Conservation (phyloP, 2,329 filamentous ascomycete species). For the Penicillium vulpinum region DNA sequence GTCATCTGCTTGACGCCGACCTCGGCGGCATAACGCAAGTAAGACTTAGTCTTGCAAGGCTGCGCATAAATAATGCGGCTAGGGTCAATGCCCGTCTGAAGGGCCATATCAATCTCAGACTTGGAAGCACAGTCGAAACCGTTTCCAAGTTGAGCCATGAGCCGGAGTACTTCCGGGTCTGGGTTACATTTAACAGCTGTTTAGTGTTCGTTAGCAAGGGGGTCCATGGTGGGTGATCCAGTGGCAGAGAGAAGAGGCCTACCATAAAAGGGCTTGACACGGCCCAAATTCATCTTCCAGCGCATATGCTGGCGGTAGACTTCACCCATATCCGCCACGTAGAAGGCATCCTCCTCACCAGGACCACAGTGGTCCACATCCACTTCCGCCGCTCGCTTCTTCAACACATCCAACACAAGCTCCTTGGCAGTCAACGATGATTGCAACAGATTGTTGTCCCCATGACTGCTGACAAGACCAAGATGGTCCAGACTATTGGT, state of each 20-base stretch:
- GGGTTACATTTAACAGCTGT: constrained; percentile 98
- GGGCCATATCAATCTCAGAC: constrained; percentile 89
- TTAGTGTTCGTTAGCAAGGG: constrained; percentile 8
- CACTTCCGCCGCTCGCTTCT: constrained; percentile 78
- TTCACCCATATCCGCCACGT: constrained; percentile 95
- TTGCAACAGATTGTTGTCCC: constrained; percentile 42
- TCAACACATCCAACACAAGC: constrained; percentile 82
- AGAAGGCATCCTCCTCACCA: constrained; percentile 96
- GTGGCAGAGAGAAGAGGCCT: constrained; percentile 37
- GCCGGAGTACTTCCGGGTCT: constrained; percentile 81
- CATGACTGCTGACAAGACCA: constrained; percentile 45
- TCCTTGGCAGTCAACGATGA: constrained; percentile 63
- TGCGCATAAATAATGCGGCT: constrained; percentile 97
- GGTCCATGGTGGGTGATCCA: background rate
- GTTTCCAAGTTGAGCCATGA: constrained; percentile 83
- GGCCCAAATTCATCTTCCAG: constrained; percentile 92
- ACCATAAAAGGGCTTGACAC: constrained; percentile 97
- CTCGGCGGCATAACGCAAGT: constrained; percentile 83
- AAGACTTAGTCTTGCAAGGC: constrained; percentile 99
- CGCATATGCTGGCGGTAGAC: constrained; percentile 97
- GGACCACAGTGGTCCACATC: constrained; percentile 85
- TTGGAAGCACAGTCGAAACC: constrained; percentile 99
- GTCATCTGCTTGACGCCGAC: constrained; percentile 96
- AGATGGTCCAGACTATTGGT: constrained; percentile 26
- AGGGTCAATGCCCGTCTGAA: constrained; percentile 78